A percentile compares a stretch with the other conserved stretches of the same genome.
Evolutionary conservation across 192 early-diverging fungal genomes (phyloP).

Genomic region (Coemansia interrupta): DNA sequence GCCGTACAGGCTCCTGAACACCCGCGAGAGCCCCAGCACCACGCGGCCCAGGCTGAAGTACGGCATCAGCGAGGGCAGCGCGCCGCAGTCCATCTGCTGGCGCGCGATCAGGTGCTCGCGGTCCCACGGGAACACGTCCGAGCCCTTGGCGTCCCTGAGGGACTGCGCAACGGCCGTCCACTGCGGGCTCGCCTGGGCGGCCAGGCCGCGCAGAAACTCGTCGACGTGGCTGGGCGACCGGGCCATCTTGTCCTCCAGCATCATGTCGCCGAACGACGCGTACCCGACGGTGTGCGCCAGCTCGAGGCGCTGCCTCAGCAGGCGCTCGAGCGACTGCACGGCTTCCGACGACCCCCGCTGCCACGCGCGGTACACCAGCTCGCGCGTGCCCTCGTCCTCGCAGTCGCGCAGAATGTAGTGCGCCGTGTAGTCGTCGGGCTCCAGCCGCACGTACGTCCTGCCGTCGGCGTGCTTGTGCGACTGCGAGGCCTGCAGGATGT

Average conservation of each 20-base stretch:
- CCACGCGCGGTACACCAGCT: conserved; percentile 69
- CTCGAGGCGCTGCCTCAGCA: conserved; percentile 69
- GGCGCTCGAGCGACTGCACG: conserved; percentile 64
- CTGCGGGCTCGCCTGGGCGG: conserved; percentile 56
- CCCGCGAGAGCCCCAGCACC: conserved; percentile 78
- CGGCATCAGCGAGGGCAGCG: conserved; percentile 56
- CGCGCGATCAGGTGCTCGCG: conserved; percentile 65
- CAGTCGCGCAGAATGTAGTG: conserved; percentile 53
- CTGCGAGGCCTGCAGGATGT: conserved; percentile 32
- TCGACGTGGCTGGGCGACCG: conserved; percentile 77
- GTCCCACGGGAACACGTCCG: conserved; percentile 74
- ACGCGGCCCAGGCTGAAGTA: conserved; percentile 89
- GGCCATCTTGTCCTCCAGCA: conserved; percentile 91
- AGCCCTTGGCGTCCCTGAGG: conserved; percentile 28
- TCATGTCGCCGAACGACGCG: conserved; percentile 79
- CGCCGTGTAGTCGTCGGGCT: conserved; percentile 30
- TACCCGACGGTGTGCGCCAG: conserved; percentile 76
- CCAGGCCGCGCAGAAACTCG: conserved; percentile 75
- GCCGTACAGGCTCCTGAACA: conserved; percentile 86
- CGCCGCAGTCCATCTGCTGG: conserved; percentile 40
- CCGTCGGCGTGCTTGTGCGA: conserved; percentile 33
- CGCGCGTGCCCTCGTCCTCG: conserved; percentile 62
- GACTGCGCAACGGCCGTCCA: conserved; percentile 53
- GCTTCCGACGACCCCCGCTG: conserved; percentile 66
- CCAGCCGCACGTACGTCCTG: conserved; percentile 22